Evolutionary conservation across 495 filamentous ascomycete genomes (phyloP), one percentile per base, ranked within the genome.

Genomic region (Lindgomyces ingoldianus): DNA sequence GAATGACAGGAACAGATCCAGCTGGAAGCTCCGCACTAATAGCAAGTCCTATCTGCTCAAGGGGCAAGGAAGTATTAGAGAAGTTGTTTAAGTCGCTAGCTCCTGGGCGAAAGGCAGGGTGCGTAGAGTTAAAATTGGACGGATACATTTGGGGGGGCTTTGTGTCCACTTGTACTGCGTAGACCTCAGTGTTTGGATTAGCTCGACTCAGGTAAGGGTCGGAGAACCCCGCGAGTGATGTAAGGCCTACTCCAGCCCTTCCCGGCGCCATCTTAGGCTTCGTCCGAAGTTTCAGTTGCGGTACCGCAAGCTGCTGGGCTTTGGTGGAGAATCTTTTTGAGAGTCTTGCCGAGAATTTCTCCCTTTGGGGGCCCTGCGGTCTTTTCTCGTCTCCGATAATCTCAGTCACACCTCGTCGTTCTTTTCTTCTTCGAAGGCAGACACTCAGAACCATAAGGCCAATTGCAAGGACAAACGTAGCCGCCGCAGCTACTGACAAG

Each of bases 391-490:
- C n/a, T n/a, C n/a, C 33, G 1, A 26, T 33, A 27, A 56, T 36
- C 16, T 42, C 53, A 21, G 18, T 41, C 4, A 24, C 55, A 1
- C 16, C 21, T 52, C 36, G 60, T 19, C 46, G 45, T 52, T 70
- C 68, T 63, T 53, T 64, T 19, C 68, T 52, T 29, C 55, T 60
- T 41, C 68, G 44, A 1, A 70, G 54, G 44, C 27, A 70, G 63
- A 70, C 58, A 58, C 68, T 70, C 8, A 70, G 39, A 42, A 57
- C 57, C 59, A 72, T 70, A 33, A 64, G 59, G 33, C 66, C 67
- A 45, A 70, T 65, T 16, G 70, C 66, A 9, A 72, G 1, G 36
- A 70, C 67, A 39, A 72, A 60, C 3, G 63, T 53, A 22, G 66
- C 70, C 25, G 53, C 57, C n/a, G 57, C 66, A 30, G 70, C 70